Conservation (phyloP, 164 flowering plant species). For the Malania oleifera region DNA sequence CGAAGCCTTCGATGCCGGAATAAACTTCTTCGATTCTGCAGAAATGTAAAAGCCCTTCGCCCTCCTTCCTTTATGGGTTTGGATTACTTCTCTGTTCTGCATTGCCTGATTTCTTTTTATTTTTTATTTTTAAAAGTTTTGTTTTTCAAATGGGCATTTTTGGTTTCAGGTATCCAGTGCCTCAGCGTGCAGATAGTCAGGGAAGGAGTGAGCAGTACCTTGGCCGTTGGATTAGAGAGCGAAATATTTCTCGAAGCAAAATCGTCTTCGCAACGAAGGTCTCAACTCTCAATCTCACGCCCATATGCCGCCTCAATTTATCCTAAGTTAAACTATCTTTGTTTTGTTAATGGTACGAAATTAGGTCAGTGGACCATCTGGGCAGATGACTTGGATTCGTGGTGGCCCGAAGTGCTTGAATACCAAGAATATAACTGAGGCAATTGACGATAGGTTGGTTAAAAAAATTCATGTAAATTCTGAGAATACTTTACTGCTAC, state of each 20-base stretch:
- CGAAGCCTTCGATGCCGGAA: slow-evolving; percentile 61
- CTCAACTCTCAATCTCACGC: not conserved
- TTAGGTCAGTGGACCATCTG: slow-evolving; percentile 85
- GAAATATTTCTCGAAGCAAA: slow-evolving; percentile 52
- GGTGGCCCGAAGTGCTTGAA: slow-evolving; percentile 74
- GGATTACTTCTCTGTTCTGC: not conserved
- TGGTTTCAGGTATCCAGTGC: slow-evolving; percentile 74
- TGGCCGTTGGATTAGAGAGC: slow-evolving; percentile 63
- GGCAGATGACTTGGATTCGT: slow-evolving; percentile 90
- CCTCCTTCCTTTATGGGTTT: not conserved
- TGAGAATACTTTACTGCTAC: no score
- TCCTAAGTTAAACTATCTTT: not conserved
- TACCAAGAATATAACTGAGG: slow-evolving; percentile 55
- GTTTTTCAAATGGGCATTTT: not conserved
- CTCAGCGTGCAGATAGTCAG: slow-evolving; percentile 73
- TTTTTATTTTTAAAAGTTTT: no score
- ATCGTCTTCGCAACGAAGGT: slow-evolving; percentile 81
- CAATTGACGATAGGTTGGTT: slow-evolving; percentile 67
- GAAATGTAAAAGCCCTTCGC: slow-evolving; percentile 47
- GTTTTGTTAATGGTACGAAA: no score
- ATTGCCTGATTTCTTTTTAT: not conserved
- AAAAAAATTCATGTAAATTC: not conserved
- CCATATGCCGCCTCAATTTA: not conserved
- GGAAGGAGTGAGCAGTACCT: slow-evolving; percentile 84
- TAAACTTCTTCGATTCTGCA: slow-evolving; percentile 84